Evolutionary conservation across 2,329 filamentous ascomycete genomes (phyloP).

Genomic region (Exophiala lecanii-corni): DNA sequence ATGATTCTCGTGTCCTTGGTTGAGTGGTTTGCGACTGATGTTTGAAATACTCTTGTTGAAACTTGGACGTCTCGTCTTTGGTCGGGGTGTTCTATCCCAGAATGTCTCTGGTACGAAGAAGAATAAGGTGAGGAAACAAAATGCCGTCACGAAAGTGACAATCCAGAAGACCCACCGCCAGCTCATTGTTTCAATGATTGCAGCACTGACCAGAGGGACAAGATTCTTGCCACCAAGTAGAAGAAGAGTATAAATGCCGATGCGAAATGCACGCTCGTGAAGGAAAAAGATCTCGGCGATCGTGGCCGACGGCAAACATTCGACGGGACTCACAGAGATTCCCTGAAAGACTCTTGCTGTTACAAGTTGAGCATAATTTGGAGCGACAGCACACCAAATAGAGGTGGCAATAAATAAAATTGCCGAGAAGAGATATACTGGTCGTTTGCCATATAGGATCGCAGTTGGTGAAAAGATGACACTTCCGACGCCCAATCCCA

Average conservation of each 20-base stretch:
- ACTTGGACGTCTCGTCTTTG: slow-evolving; percentile 36
- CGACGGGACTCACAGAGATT: slow-evolving; percentile 80
- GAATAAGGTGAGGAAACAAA: slow-evolving; percentile 69
- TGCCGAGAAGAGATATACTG: slow-evolving; percentile 76
- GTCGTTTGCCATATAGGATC: slow-evolving; percentile 84
- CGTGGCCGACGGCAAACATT: slow-evolving; percentile 87
- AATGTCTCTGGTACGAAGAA: slow-evolving; percentile 93
- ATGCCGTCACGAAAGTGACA: slow-evolving; percentile 71
- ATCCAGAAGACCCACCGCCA: slow-evolving; percentile 88
- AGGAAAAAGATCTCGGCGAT: slow-evolving; percentile 96
- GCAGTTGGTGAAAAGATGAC: slow-evolving; percentile 84
- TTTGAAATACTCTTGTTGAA: slow-evolving; percentile 28
- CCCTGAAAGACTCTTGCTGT: slow-evolving; percentile 83
- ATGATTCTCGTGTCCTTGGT: no score
- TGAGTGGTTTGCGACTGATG: no score
- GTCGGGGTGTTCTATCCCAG: slow-evolving; percentile 77
- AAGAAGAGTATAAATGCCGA: slow-evolving; percentile 88
- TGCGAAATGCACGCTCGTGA: slow-evolving; percentile 85
- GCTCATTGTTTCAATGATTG: slow-evolving; percentile 67
- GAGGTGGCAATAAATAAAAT: slow-evolving; percentile 72
- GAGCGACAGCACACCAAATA: slow-evolving; percentile 82
- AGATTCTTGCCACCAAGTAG: slow-evolving; percentile 89
- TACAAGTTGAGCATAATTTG: slow-evolving; percentile 72
- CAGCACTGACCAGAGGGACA: slow-evolving; percentile 79
- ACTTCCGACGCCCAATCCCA: slow-evolving; percentile 81